phyloP scores from a whole-genome alignment of 768 basidiomycete species.

The Zangia roseola region DNA sequence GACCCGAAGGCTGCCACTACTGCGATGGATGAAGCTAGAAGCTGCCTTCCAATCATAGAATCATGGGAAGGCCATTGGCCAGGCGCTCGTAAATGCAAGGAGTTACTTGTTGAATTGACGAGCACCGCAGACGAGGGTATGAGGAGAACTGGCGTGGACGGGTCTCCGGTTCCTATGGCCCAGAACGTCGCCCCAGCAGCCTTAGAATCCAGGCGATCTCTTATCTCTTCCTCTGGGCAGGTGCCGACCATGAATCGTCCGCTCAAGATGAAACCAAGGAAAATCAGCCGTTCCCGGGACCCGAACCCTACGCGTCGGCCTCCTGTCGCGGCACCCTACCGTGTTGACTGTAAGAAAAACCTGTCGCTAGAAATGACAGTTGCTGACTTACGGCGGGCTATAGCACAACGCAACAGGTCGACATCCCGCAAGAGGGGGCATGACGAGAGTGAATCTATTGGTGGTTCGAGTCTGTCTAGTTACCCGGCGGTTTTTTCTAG shows the following conservation, averaged over 20 bases:
- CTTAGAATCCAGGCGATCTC: slow-evolving; percentile 56
- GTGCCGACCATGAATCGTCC: slow-evolving; percentile 48
- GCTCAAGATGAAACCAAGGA: slow-evolving; percentile 49
- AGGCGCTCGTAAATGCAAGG: slow-evolving; percentile 84
- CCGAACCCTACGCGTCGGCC: slow-evolving; percentile 51
- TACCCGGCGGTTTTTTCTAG: slow-evolving; percentile 59
- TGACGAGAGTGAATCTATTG: slow-evolving; percentile 59
- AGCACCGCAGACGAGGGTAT: slow-evolving; percentile 72
- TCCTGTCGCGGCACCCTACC: slow-evolving; percentile 61
- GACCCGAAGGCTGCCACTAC: slow-evolving; percentile 62
- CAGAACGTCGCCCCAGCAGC: slow-evolving; percentile 33
- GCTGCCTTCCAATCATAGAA: slow-evolving; percentile 66
- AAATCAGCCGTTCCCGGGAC: slow-evolving; percentile 60
- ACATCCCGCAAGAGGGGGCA: slow-evolving; percentile 71
- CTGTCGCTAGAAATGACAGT: slow-evolving; percentile 1
- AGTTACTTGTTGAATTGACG: slow-evolving; percentile 67
- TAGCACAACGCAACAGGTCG: slow-evolving; percentile 70
- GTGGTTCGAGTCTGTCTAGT: slow-evolving; percentile 38
- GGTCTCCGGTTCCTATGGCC: slow-evolving; percentile 23
- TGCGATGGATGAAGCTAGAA: slow-evolving; percentile 82
- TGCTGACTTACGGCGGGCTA: slow-evolving; percentile 15
- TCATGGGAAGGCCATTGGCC: slow-evolving; percentile 88
- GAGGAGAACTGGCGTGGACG: slow-evolving; percentile 25
- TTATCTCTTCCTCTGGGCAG: slow-evolving; percentile 41
- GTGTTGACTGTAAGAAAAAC: slow-evolving; percentile 55